phyloP scores from a whole-genome alignment of 352 stramenopile genomes.

The Phytopythium sindhum region DNA sequence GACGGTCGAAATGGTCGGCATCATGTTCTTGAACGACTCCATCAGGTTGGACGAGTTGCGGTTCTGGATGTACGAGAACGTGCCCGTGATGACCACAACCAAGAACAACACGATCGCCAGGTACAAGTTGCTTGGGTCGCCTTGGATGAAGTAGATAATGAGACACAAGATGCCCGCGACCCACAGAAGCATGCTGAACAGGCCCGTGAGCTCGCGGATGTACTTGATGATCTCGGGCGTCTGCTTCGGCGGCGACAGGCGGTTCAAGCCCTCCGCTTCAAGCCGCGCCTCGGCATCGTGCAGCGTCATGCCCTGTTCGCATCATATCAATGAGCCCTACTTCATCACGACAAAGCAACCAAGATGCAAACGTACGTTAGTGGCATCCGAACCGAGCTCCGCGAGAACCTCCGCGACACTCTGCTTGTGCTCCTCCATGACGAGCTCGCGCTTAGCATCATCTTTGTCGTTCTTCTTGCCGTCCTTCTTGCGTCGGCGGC shows the following conservation, averaged over 20 bases:
- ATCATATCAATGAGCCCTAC: not conserved
- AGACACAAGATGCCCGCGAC: slow-evolving; percentile 58
- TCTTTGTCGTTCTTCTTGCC: slow-evolving; percentile 37
- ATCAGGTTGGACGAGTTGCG: slow-evolving; percentile 41
- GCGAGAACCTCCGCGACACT: slow-evolving; percentile 61
- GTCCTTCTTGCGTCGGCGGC: slow-evolving; percentile 51
- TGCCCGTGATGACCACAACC: slow-evolving; percentile 67
- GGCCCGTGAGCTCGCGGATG: slow-evolving; percentile 59
- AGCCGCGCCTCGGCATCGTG: slow-evolving; percentile 54
- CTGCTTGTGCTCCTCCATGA: slow-evolving; percentile 83
- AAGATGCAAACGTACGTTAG: slow-evolving; percentile 13
- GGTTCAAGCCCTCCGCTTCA: slow-evolving; percentile 60
- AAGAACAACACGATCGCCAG: slow-evolving; percentile 72
- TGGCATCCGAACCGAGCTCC: slow-evolving; percentile 49
- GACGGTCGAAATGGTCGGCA: slow-evolving; percentile 33
- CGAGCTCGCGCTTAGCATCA: slow-evolving; percentile 73
- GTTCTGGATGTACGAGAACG: slow-evolving; percentile 36
- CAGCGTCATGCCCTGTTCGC: slow-evolving; percentile 42
- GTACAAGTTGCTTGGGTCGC: slow-evolving; percentile 74
- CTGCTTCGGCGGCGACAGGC: slow-evolving; percentile 64
- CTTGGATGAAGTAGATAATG: slow-evolving; percentile 62
- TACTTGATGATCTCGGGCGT: slow-evolving; percentile 77
- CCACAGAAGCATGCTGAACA: slow-evolving; percentile 75
- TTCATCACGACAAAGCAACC: not conserved
- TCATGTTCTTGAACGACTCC: slow-evolving; percentile 54